These are phyloP conservation scores for Thuidium tamariscinum DNA, from an alignment of 225 moss, liverwort and hornwort species.

Conservation along the genomic window DNA sequence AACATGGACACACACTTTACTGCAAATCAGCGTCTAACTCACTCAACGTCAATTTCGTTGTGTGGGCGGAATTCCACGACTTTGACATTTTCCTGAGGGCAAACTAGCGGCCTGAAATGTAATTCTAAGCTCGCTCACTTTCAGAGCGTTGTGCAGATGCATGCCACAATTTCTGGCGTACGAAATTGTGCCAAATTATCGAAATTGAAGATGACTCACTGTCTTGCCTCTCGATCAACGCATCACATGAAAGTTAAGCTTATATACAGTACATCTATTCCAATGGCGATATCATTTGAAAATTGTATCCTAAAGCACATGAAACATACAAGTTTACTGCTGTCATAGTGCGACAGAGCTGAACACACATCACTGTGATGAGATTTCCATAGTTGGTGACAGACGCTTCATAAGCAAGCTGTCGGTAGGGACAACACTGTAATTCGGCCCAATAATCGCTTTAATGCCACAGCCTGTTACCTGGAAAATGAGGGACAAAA, in stretches of 20 bases:
- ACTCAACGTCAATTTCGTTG: background rate
- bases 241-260: too few relatives aligned
- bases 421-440: background rate
- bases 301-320: background rate
- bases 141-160: background rate
- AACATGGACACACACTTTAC: conserved; percentile 26
- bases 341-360: background rate
- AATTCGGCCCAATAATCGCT: background rate
- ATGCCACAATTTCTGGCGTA: too few relatives aligned
- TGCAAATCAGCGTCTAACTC: background rate
- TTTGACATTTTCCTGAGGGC: background rate
- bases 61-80: background rate
- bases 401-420: background rate
- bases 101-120: background rate
- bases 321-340: background rate
- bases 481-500: background rate
- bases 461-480: background rate
- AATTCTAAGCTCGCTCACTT: background rate
- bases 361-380: background rate
- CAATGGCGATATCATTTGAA: background rate
- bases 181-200: too few relatives aligned
- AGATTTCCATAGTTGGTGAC: background rate
- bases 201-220: background rate
- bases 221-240: background rate
- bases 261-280: too few relatives aligned